Percentiles rank a stretch among this genome's conserved stretches.
Conservation (phyloP, 768 basidiomycete genomes). For the Plicaturopsis crispa region DNA sequence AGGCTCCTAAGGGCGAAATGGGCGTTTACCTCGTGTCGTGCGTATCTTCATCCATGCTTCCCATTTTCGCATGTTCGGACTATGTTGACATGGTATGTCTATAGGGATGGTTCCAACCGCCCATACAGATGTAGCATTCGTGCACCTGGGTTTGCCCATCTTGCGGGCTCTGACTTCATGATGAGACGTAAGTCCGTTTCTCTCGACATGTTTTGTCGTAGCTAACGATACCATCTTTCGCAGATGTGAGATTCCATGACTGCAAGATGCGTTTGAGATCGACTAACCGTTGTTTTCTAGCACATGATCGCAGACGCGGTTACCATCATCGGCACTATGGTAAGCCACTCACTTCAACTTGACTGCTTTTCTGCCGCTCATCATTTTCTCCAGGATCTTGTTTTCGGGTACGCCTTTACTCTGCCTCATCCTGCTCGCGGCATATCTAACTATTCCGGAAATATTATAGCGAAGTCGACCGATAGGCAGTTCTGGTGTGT, state of each 20-base stretch:
- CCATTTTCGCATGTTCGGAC: conserved; percentile 1
- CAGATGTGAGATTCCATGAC: conserved; percentile 30
- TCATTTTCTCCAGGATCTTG: conserved; percentile 53
- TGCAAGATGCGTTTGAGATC: background rate
- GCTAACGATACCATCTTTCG: conserved; percentile 8
- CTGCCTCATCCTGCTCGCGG: no score
- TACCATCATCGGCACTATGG: conserved; percentile 97
- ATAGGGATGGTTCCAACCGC: conserved; percentile 87
- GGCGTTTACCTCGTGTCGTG: conserved; percentile 95
- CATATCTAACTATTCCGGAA: no score
- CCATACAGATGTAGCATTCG: conserved; percentile 97
- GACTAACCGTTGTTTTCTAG: conserved; percentile 22
- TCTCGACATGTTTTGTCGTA: conserved; percentile 5
- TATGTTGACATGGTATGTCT: background rate
- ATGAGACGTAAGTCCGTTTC: conserved; percentile 68
- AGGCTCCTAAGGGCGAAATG: conserved; percentile 99
- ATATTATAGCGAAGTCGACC: no score
- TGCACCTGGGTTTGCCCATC: conserved; percentile 92
- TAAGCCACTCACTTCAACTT: conserved; percentile 25
- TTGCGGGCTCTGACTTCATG: conserved; percentile 97
- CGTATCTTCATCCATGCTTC: conserved; percentile 19
- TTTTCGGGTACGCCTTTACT: conserved; percentile 90
- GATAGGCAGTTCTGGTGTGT: no score
- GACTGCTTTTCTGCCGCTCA: conserved; percentile 6
- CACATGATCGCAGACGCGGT: conserved; percentile 94